Evolutionary conservation across 108 stramenopile genomes (phyloP), one percentile per base, ranked within the genome.

Genomic region (Cyclotella baltica): DNA sequence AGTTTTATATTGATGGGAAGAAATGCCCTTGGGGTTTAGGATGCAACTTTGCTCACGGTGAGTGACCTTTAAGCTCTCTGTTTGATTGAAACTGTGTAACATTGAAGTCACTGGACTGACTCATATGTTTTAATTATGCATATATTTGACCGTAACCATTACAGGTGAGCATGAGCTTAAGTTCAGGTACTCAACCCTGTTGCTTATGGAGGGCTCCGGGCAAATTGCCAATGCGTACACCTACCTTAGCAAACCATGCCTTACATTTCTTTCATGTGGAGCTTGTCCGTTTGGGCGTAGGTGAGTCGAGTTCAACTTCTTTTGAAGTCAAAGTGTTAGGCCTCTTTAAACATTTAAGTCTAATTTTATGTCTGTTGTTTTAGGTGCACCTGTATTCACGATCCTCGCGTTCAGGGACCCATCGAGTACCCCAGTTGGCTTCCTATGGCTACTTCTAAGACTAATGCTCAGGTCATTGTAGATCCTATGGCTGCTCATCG

Each of bases 21-120:
- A 33, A 50, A 11, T 80, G 79, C 33, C 79, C 72, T 20, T 73
- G 57, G 51, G 79, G 79, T 11, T 59, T 47, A n/a, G 67, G 55
- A n/a, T 80, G 78, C 29, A 77, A 77, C 67, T 77, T 67, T 53
- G 76, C 76, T 34, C 76, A 77, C 52, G 76, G 76, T 13, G n/a
- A n/a, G n/a, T n/a, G n/a, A n/a, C n/a, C n/a, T n/a, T n/a, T n/a
- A n/a, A n/a, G n/a, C n/a, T n/a, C n/a, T n/a, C n/a, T n/a, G n/a
- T n/a, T n/a, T n/a, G n/a, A n/a, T n/a, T n/a, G n/a, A n/a, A n/a
- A n/a, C n/a, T n/a, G n/a, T n/a, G n/a, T n/a, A n/a, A n/a, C n/a
- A n/a, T n/a, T n/a, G n/a, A n/a, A n/a, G n/a, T n/a, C n/a, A n/a
- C n/a, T n/a, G n/a, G n/a, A n/a, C n/a, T n/a, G n/a, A n/a, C n/a